Base-by-base conservation (phyloP, 176 grass and related monocot genomes). In the Otatea glauca region DNA sequence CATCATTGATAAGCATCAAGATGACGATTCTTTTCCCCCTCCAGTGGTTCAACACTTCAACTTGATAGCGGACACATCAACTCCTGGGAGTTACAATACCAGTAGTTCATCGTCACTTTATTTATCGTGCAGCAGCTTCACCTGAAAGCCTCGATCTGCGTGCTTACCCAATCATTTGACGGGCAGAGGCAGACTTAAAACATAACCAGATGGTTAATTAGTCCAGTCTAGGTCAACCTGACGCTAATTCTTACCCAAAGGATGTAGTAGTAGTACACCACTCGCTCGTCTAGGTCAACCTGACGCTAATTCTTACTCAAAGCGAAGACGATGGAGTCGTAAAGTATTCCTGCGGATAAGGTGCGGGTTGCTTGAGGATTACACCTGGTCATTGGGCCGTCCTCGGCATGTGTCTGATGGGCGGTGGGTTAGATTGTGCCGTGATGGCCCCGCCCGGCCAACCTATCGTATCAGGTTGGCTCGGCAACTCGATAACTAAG, bases 21-120 rank as follows among this genome's bases (percentile, higher is more conserved):
- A 67, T 41, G 47, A 64, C 38, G 86, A 79, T 47, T 73, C 74
- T 65, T 78, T 41, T 0, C 65, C 67, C 67, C 65, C 74, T 78
- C 39, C 37, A 0, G 8, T 60, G 47, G 54, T 51, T 72, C 55
- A n/a, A n/a, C n/a, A n/a, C n/a, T n/a, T n/a, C n/a, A 88, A 9
- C 32, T 77, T 41, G 17, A 25, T 44, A 29, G 70, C 13, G 29
- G 16, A 74, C 70, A 4, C 58, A 45, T 38, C 43, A 51, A 29
- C 8, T 45, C 81, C 43, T 63, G 27, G 3, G 0, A 35, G 56
- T 41, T 13, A 20, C 2, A 34, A 42, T 12, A 76, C 1, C 23
- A 9, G 7, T 16, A 15, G 45, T 27, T 13, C 41, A 55, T n/a
- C 41, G 54, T n/a, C 38, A 39, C 38, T n/a, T n/a, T n/a, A n/a